Percentiles rank a stretch among this genome's conserved stretches.
Conservation (phyloP, 179 eudicot genomes). For the Actinidia polygama region DNA sequence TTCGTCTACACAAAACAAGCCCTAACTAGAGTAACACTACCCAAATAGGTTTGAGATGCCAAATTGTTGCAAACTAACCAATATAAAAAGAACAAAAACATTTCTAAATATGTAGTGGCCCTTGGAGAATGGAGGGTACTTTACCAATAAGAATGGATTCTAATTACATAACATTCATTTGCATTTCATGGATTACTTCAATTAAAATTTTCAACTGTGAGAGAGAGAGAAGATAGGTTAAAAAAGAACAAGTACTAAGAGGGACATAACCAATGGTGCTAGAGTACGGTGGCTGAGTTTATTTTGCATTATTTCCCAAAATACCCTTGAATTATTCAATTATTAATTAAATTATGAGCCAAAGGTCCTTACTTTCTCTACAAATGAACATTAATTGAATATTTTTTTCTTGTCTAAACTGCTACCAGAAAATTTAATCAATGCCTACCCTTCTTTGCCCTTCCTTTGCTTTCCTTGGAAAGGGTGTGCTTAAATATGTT, state of each 20-base stretch:
- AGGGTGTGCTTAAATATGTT: neutral
- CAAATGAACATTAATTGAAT: too few relatives aligned
- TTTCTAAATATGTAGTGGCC: too few relatives aligned
- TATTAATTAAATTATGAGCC: too few relatives aligned
- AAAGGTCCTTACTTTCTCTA: too few relatives aligned
- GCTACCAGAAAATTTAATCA: neutral
- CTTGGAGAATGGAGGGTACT: too few relatives aligned
- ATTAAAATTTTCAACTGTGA: neutral
- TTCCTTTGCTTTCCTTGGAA: too few relatives aligned
- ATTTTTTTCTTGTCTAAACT: too few relatives aligned
- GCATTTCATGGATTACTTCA: neutral
- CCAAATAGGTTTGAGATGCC: neutral
- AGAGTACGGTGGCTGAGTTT: neutral
- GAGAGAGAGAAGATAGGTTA: neutral
- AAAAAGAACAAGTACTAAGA: too few relatives aligned
- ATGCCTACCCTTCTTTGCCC: neutral
- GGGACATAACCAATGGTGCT: too few relatives aligned
- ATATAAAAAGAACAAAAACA: too few relatives aligned
- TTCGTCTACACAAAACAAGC: too few relatives aligned
- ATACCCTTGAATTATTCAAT: neutral
- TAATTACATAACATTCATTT: neutral
- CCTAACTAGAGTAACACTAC: neutral
- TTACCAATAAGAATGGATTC: neutral
- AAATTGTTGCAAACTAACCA: neutral
- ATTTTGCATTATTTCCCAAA: constrained; percentile 3